phyloP scores from a whole-genome alignment of 805 yeast species.

The Ogataea minuta region DNA sequence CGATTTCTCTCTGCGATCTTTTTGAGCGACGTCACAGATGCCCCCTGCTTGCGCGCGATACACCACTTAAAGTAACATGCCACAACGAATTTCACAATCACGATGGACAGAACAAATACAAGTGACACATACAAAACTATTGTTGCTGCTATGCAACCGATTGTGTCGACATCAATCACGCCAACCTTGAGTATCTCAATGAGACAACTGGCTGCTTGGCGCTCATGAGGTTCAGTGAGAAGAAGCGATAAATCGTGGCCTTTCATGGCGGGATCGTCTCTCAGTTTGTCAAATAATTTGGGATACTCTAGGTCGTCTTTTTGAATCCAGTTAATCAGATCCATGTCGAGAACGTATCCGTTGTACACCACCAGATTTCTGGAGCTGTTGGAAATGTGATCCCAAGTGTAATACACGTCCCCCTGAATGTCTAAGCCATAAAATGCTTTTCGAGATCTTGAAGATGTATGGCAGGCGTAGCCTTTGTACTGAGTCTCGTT shows the following conservation, averaged over 20 bases:
- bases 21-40: conserved; percentile 50
- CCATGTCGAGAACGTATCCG: conserved; percentile 84
- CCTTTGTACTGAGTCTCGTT: conserved; percentile 69
- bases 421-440: conserved; percentile 60
- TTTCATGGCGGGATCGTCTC: conserved; percentile 48
- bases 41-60: conserved; percentile 78
- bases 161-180: conserved; percentile 78
- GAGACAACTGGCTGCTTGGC: conserved; percentile 76
- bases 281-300: conserved; percentile 60
- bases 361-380: conserved; percentile 84
- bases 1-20: conserved; percentile 62
- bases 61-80: conserved; percentile 92
- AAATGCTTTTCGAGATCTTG: conserved; percentile 64
- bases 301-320: conserved; percentile 72
- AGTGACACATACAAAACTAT: conserved; percentile 80
- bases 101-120: conserved; percentile 80
- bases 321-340: conserved; percentile 72
- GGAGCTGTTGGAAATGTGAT: conserved; percentile 64
- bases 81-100: conserved; percentile 69
- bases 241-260: conserved; percentile 84
- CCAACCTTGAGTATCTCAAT: conserved; percentile 88
- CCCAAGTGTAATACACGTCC: conserved; percentile 88
- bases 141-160: conserved; percentile 91
- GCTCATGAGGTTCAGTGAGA: conserved; percentile 61
- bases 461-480: conserved; percentile 87